These are phyloP conservation scores for Lichtheimia hyalospora DNA, from an alignment of 371 early-diverging fungal species.

Conservation along the genomic window DNA sequence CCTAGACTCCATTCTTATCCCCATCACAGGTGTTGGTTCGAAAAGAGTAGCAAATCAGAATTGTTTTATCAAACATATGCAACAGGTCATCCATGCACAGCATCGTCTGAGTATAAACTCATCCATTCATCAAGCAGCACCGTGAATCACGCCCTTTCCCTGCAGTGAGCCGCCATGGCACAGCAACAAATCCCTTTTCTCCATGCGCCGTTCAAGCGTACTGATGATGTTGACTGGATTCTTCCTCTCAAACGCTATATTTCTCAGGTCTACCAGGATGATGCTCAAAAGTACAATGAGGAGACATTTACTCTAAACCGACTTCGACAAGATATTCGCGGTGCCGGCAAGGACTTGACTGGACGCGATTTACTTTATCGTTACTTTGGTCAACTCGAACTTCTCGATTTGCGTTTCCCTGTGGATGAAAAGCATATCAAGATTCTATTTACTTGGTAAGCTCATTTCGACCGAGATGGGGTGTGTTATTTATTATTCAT, in stretches of 20 bases:
- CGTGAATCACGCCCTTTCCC: not conserved
- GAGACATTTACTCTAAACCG: conserved; percentile 87
- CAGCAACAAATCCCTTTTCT: conserved; percentile 55
- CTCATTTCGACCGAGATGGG: not conserved
- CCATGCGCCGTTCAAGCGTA: conserved; percentile 73
- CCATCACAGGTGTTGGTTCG: too few relatives aligned
- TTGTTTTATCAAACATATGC: too few relatives aligned
- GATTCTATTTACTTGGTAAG: conserved; percentile 86
- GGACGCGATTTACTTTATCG: conserved; percentile 92
- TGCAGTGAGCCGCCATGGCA: conserved; percentile 24
- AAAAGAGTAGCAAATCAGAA: too few relatives aligned
- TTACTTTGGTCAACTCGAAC: conserved; percentile 94
- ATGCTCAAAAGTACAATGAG: conserved; percentile 84
- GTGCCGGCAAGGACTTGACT: conserved; percentile 88
- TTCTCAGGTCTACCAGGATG: conserved; percentile 83
- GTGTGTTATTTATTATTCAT: too few relatives aligned
- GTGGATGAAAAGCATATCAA: conserved; percentile 89
- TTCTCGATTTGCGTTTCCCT: conserved; percentile 89
- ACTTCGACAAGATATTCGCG: conserved; percentile 93
- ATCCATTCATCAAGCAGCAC: too few relatives aligned
- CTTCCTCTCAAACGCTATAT: conserved; percentile 83
- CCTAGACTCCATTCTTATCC: too few relatives aligned
- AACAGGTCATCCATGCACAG: too few relatives aligned
- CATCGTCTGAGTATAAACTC: too few relatives aligned
- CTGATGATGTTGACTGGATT: conserved; percentile 91